Base-by-base conservation (phyloP, 2,329 filamentous ascomycete species). In the Fusarium siculi region DNA sequence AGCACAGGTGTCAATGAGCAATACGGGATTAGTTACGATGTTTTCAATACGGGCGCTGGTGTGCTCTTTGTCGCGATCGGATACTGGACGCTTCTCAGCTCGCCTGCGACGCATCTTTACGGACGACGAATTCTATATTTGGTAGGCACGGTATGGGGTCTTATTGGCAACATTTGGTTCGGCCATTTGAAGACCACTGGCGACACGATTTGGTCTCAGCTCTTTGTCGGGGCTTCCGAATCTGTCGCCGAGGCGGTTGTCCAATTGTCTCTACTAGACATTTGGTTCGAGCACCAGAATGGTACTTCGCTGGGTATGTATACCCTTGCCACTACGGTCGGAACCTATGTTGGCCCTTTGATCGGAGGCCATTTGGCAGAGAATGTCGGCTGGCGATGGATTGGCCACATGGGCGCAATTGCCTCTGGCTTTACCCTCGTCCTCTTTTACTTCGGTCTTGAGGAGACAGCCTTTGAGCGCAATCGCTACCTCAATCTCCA, bases 201-300 rank as follows among this genome's bases (percentile, higher is more conserved):
- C 21, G 86, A 88, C 63, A 84, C 86, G 5, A 84, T 89, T 62
- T 88, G 86, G 83, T 86, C 86, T 52, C 88, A 89, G 75, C 81
- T 89, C 5, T 89, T 89, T 61, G 86, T 89, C 5, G 88, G 88
- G 21, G 87, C 87, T 6, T 89, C 87, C 9, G 87, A 89, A 77
- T 84, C 86, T 14, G 87, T 87, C 46, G 87, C 86, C 4, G 88
- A 90, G 77, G 87, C 88, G 1, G 84, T 87, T 36, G 87, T 87
- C 11, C 88, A 90, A 74, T 79, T 89, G n/a, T 88, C 87, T 4
- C 80, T 90, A 34, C 86, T 87, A 12, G 88, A 89, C 72, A 82
- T 89, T 36, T 89, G 88, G 81, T 89, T 87, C 68, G 86, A 89
- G 79, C 88, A 90, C 73, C 87, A 88, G 66, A 84, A 87, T 47